Evolutionary conservation across 2,329 filamentous ascomycete genomes (phyloP).

Genomic region (Colletotrichum sp.): DNA sequence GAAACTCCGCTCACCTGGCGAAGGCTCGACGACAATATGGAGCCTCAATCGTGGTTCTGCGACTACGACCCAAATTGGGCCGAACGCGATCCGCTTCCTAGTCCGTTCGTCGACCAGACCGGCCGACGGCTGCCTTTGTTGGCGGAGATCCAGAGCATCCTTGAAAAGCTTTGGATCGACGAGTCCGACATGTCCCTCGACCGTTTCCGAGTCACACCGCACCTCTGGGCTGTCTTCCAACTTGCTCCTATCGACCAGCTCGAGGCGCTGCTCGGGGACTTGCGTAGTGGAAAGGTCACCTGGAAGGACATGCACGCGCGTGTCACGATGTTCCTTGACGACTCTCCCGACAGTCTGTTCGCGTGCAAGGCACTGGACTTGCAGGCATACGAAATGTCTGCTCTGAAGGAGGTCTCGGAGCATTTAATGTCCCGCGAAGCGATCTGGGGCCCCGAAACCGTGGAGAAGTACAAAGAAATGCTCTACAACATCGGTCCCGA

Average conservation of each 20-base stretch:
- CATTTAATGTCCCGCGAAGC: background rate
- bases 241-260: background rate
- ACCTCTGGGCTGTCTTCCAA: background rate
- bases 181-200: background rate
- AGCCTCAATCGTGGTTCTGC: background rate
- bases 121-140: background rate
- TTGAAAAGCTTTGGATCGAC: background rate
- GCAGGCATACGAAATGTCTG: background rate
- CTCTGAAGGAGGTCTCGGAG: background rate
- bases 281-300: background rate
- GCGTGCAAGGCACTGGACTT: background rate
- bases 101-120: background rate
- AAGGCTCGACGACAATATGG: background rate
- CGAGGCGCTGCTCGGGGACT: background rate
- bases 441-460: background rate
- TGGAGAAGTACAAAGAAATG: background rate
- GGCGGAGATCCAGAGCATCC: background rate
- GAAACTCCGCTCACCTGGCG: background rate
- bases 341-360: background rate
- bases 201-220: background rate
- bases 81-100: background rate
- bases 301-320: background rate
- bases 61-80: too few species aligned
- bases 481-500: background rate
- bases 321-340: background rate